These are phyloP conservation scores for Cordyceps militaris DNA, from an alignment of 2,329 filamentous ascomycete species.

Conservation along the genomic window DNA sequence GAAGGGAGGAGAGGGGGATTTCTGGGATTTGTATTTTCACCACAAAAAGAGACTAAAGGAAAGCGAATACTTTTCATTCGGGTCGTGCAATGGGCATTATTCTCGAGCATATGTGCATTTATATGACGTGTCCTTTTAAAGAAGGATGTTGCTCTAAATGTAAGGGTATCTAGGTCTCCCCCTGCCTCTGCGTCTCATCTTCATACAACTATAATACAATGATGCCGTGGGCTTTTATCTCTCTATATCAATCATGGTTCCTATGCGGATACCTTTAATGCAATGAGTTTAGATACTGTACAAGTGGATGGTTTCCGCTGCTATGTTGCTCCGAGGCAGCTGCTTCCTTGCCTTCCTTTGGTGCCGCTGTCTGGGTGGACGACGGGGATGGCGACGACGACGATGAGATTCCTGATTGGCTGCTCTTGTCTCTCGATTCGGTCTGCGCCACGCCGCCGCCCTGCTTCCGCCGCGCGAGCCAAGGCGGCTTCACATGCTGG, in stretches of 20 bases:
- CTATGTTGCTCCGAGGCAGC: background rate
- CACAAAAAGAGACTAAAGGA: background rate
- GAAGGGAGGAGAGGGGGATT: background rate
- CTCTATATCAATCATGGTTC: background rate
- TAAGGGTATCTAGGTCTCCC: constrained; percentile 2
- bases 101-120: background rate
- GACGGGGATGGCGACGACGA: background rate
- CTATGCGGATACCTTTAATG: background rate
- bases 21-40: background rate
- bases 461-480: background rate
- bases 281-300: constrained; percentile 10
- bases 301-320: constrained; percentile 4
- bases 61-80: background rate
- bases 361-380: background rate
- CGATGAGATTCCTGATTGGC: background rate
- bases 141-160: background rate
- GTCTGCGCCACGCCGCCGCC: background rate
- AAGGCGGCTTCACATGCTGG: background rate
- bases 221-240: background rate
- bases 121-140: background rate
- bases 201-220: background rate
- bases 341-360: background rate
- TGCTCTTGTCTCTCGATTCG: background rate
- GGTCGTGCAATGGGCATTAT: background rate
- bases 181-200: background rate